These are phyloP conservation scores for Cutaneotrichosporon dermatis DNA, from an alignment of 1,284 basidiomycete species.

Conservation along the genomic window DNA sequence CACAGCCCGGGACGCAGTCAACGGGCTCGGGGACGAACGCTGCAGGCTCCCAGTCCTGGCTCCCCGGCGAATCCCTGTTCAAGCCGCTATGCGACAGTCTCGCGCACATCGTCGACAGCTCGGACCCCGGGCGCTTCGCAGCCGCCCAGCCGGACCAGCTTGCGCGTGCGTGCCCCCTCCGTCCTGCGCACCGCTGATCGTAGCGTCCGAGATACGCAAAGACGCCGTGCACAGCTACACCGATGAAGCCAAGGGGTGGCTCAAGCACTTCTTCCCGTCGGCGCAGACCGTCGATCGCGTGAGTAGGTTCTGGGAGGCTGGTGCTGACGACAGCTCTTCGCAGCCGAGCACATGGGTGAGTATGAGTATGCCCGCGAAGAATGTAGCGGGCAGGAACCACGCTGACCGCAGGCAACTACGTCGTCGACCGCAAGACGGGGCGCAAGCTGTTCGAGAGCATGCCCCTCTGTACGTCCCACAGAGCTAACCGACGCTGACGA, in stretches of 20 bases:
- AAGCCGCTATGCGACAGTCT: slow-evolving; percentile 33
- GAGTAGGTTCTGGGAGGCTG: slow-evolving; percentile 2
- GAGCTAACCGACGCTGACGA: slow-evolving; percentile 1
- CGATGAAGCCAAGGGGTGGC: slow-evolving; percentile 29
- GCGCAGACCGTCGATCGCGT: slow-evolving; percentile 40
- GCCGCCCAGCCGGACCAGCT: slow-evolving; percentile 21
- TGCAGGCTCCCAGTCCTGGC: too few relatives aligned
- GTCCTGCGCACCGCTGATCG: not conserved
- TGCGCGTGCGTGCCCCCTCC: slow-evolving; percentile 27
- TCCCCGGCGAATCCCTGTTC: not conserved
- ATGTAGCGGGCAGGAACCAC: too few relatives aligned
- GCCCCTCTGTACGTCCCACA: slow-evolving; percentile 62
- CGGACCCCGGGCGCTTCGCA: slow-evolving; percentile 1
- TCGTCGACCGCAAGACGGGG: slow-evolving; percentile 58
- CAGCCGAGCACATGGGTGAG: slow-evolving; percentile 45
- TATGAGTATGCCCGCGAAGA: not conserved
- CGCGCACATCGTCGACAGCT: slow-evolving; percentile 30
- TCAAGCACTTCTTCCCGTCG: slow-evolving; percentile 39
- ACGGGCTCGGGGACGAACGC: too few relatives aligned
- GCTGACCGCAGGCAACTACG: slow-evolving; percentile 55
- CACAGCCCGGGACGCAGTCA: too few relatives aligned
- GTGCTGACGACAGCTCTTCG: slow-evolving; percentile 34
- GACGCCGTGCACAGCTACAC: slow-evolving; percentile 37
- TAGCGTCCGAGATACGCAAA: slow-evolving; percentile 26
- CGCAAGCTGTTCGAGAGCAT: slow-evolving; percentile 71